Evolutionary conservation across 2,329 filamentous ascomycete genomes (phyloP), one percentile per base, ranked within the genome.

Genomic region (Periconia digitata): DNA sequence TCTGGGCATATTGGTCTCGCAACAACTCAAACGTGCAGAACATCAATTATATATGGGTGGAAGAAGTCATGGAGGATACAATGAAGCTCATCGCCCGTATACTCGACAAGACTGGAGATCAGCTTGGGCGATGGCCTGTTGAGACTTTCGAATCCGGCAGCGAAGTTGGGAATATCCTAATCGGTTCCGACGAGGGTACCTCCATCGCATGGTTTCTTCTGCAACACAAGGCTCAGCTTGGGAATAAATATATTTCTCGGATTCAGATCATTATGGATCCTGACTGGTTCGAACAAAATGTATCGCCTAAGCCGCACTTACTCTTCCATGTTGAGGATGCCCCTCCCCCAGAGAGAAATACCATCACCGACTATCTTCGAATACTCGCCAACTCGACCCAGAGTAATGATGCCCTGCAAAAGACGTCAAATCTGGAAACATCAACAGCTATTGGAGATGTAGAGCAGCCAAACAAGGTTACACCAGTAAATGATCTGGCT

Each of bases 151-250:
- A 35, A 4, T 53, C 51, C 2, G 13, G 22, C 6, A 51, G 54
- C 1, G 52, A 58, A 2, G 58, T 55, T 18, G 56, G 56, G 3
- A 40, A 54, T 17, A 56, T 55, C 7, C 37, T 64, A 12, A 21
- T 63, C 3, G 59, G 60, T 61, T 56, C 54, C 8, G 55, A 49
- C 1, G 62, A 62, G 24, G 59, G 54, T 10, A 55, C 54, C 1
- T 49, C 49, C 0, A 62, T 63, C 43, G 60, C 57, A 3, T 63
- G 57, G 34, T 60, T 62, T 6, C 41, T 63, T 1, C 48, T 62
- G 23, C 53, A 56, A 41, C 55, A 57, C 32, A 62, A 63, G 38
- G 43, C 36, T 1, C 43, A 58, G 32, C 40, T 63, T 2, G 60
- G 59, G 0, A 36, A 38, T 2, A 62, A 60, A 49, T 55, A 40